phyloP scores from a whole-genome alignment of 2,329 filamentous ascomycete species.

The Drechslerella coelobrocha region DNA sequence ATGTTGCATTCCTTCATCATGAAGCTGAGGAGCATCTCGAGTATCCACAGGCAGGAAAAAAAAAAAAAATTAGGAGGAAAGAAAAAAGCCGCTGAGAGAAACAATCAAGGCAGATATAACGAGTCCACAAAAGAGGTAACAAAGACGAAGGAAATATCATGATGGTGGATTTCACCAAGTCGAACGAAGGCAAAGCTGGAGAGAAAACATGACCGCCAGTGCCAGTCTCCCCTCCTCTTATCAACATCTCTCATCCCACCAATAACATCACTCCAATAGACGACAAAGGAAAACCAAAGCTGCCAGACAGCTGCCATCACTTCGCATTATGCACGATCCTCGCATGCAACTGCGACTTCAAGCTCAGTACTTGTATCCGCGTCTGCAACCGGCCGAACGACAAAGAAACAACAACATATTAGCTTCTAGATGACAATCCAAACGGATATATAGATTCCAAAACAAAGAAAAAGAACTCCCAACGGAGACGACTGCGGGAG shows the following conservation, averaged over 20 bases:
- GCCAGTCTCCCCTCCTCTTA: slow-evolving; percentile 20
- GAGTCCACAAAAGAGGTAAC: no score
- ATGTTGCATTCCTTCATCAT: background rate
- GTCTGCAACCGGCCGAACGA: slow-evolving; percentile 19
- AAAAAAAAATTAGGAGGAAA: background rate
- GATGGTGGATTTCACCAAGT: no score
- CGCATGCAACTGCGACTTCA: background rate
- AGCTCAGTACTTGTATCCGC: slow-evolving; percentile 39
- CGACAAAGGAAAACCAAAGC: background rate
- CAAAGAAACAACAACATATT: slow-evolving; percentile 23
- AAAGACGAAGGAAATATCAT: no score
- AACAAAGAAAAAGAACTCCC: background rate
- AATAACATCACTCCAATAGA: background rate
- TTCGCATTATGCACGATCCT: background rate
- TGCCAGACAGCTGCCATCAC: background rate
- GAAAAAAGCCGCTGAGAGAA: background rate
- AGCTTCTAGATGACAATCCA: slow-evolving; percentile 18
- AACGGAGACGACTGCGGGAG: background rate
- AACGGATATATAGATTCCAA: slow-evolving; percentile 2
- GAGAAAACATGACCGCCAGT: slow-evolving; percentile 35
- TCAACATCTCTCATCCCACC: background rate
- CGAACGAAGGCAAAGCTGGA: background rate
- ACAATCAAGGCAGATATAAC: background rate
- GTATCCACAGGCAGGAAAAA: background rate
- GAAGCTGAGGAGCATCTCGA: background rate